Evolutionary conservation across 768 basidiomycete species (phyloP).

Genomic region (Lentinula sp.): DNA sequence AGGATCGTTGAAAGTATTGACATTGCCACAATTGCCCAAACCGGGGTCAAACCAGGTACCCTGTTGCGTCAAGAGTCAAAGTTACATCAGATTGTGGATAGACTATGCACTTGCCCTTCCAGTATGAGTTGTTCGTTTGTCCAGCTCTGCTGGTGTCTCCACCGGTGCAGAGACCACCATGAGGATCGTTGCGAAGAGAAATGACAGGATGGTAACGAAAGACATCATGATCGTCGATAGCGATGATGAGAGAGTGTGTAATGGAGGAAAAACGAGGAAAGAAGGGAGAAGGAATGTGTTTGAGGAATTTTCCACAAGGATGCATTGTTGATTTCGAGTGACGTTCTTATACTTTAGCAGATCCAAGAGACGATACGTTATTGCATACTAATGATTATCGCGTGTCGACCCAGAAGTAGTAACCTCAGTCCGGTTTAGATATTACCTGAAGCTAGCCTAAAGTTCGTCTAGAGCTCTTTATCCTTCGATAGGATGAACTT

Average conservation of each 20-base stretch:
- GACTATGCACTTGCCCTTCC: conserved; percentile 45
- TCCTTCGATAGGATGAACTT: no score
- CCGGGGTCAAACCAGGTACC: conserved; percentile 65
- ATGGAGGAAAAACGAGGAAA: not conserved
- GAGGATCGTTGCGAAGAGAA: conserved; percentile 37
- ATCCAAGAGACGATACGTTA: not conserved
- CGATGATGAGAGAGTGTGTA: not conserved
- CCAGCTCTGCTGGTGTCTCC: conserved; percentile 22
- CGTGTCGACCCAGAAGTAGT: not conserved
- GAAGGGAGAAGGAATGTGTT: not conserved
- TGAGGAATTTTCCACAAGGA: not conserved
- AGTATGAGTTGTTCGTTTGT: conserved; percentile 45
- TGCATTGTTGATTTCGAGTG: not conserved
- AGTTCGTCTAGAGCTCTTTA: no score
- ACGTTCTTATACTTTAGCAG: not conserved
- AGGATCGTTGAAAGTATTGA: conserved; percentile 39
- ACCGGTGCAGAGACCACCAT: conserved; percentile 34
- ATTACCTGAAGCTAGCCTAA: not conserved
- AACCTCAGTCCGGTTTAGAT: not conserved
- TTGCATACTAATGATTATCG: not conserved
- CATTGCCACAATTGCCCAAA: conserved; percentile 57
- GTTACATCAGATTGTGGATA: no score
- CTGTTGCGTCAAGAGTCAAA: conserved; percentile 22
- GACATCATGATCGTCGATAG: conserved; percentile 13
- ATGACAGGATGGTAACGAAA: conserved; percentile 28